Conservation (phyloP, 345 rosid genomes). For the Conringia planisiliqua region DNA sequence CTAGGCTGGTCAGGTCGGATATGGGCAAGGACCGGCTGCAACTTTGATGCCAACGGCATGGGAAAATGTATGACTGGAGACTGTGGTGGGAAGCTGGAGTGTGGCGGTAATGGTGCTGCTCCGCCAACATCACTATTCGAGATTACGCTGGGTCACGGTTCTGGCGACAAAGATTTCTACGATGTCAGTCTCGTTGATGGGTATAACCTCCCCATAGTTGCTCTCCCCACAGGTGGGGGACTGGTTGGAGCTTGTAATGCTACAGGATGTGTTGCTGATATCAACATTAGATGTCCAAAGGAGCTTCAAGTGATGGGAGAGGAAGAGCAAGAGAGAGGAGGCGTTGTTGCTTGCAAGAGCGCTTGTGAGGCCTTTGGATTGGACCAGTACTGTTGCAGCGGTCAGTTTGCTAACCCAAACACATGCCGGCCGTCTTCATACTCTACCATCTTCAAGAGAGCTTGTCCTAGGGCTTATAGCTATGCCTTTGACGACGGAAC, state of each 20-base stretch:
- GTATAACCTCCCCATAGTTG: conserved; percentile 78
- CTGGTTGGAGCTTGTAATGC: conserved; percentile 69
- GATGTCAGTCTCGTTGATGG: conserved; percentile 88
- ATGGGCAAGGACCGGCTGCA: conserved; percentile 91
- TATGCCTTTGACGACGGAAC: conserved; percentile 77
- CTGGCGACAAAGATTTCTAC: conserved; percentile 54
- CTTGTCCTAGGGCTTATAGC: conserved; percentile 90
- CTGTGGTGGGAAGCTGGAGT: conserved; percentile 76
- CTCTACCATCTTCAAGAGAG: conserved; percentile 72
- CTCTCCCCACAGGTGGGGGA: conserved; percentile 51
- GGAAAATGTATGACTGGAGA: conserved; percentile 80
- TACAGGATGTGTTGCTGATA: conserved; percentile 68
- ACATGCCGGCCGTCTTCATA: conserved; percentile 70
- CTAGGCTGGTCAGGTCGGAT: conserved; percentile 92
- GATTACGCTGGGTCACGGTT: conserved; percentile 57
- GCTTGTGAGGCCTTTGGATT: conserved; percentile 86
- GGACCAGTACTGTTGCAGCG: conserved; percentile 89
- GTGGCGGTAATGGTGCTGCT: conserved; percentile 64
- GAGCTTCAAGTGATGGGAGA: conserved; percentile 84
- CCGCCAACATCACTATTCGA: conserved; percentile 91
- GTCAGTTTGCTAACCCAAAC: conserved; percentile 79
- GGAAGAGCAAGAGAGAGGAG: conserved; percentile 40
- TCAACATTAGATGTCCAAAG: conserved; percentile 67
- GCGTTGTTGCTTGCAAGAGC: conserved; percentile 74
- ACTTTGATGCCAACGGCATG: conserved; percentile 49